Conservation (phyloP, 768 basidiomycete genomes). For the Leucosporidium scottii region DNA sequence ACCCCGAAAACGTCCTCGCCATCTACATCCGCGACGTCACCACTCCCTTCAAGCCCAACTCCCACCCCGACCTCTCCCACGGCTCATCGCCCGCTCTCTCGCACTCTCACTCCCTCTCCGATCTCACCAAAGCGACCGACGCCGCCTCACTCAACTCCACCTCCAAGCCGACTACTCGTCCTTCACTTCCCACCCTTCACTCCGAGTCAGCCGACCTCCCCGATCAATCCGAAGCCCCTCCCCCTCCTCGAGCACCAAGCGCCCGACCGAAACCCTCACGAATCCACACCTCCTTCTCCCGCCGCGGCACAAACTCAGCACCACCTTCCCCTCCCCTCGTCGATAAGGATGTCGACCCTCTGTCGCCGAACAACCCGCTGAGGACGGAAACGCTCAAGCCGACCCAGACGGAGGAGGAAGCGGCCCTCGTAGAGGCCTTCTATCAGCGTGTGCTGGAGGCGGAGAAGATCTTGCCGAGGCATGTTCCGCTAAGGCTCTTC, state of each 20-base stretch:
- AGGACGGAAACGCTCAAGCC: not conserved
- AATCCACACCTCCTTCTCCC: not conserved
- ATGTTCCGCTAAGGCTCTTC: conserved; percentile 17
- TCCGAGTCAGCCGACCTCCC: conserved; percentile 20
- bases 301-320: not conserved
- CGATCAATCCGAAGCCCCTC: not conserved
- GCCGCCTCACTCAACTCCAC: not conserved
- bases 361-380: conserved; percentile 37
- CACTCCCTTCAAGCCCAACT: conserved; percentile 30
- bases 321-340: conserved; percentile 11
- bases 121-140: not conserved
- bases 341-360: conserved; percentile 17
- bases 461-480: conserved; percentile 15
- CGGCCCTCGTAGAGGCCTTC: conserved; percentile 16
- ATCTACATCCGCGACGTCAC: conserved; percentile 77
- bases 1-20: conserved; percentile 58
- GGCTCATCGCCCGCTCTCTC: not conserved
- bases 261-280: not conserved
- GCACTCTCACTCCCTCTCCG: not conserved
- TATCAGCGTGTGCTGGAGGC: conserved; percentile 11
- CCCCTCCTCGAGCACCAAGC: not conserved
- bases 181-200: not conserved
- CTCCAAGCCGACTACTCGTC: not conserved
- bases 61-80: not conserved
- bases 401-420: not conserved